Conservation (phyloP, 1,139 yeast species). For the Diutina siamensis region DNA sequence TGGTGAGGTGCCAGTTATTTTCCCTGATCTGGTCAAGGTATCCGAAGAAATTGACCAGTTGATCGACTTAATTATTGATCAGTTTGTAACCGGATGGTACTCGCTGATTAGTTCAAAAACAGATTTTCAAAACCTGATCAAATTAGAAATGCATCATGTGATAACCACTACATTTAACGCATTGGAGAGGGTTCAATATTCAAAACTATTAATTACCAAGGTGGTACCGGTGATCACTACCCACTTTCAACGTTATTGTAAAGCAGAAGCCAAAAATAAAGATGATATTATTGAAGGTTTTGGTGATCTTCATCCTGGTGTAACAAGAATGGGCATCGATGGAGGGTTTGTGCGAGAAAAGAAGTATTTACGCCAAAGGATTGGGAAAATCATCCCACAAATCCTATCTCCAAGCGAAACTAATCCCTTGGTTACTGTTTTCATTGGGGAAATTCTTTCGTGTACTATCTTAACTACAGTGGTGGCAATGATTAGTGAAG, state of each 20-base stretch:
- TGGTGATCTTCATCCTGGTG: slow-evolving; percentile 52
- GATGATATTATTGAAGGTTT: background rate
- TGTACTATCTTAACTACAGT: slow-evolving; percentile 37
- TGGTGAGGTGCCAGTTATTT: background rate
- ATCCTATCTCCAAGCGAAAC: slow-evolving; percentile 41
- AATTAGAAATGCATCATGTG: slow-evolving; percentile 33
- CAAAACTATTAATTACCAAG: slow-evolving; percentile 45
- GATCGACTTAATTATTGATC: slow-evolving; percentile 39
- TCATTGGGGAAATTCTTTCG: slow-evolving; percentile 56
- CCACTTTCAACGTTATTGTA: slow-evolving; percentile 31
- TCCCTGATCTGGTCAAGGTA: background rate
- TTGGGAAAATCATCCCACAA: slow-evolving; percentile 36
- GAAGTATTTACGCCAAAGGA: slow-evolving; percentile 34
- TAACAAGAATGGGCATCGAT: slow-evolving; percentile 22
- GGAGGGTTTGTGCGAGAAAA: slow-evolving; percentile 34
- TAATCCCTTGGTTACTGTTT: slow-evolving; percentile 35
- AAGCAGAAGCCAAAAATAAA: background rate
- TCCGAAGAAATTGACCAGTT: slow-evolving; percentile 30
- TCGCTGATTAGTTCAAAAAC: slow-evolving; percentile 32
- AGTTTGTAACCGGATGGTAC: slow-evolving; percentile 63
- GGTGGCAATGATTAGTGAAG: slow-evolving; percentile 47
- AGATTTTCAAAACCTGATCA: slow-evolving; percentile 45
- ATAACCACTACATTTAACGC: slow-evolving; percentile 30
- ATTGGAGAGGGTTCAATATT: slow-evolving; percentile 35
- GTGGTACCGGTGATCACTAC: slow-evolving; percentile 56